These are phyloP conservation scores for Venturia asperata DNA, from an alignment of 2,329 filamentous ascomycete genomes.

Conservation along the genomic window DNA sequence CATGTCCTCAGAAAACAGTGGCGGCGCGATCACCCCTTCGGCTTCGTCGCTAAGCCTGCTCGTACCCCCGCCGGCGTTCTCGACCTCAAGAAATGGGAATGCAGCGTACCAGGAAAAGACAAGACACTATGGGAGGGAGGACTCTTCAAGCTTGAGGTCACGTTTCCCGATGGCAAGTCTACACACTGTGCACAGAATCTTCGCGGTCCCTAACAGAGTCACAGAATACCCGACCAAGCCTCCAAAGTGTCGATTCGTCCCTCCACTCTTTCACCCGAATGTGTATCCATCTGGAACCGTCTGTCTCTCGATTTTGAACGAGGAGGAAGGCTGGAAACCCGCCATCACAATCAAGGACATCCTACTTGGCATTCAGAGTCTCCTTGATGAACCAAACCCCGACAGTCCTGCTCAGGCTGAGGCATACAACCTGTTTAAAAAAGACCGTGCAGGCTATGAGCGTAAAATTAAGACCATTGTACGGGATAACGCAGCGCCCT, in stretches of 20 bases:
- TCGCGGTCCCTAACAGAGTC: background rate
- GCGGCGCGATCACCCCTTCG: slow-evolving; percentile 94
- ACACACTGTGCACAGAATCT: background rate
- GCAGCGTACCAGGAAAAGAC: slow-evolving; percentile 89
- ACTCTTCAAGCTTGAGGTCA: slow-evolving; percentile 86
- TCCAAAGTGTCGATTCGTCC: slow-evolving; percentile 96
- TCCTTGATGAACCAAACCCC: slow-evolving; percentile 93
- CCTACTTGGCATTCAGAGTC: slow-evolving; percentile 86
- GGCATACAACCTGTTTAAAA: slow-evolving; percentile 94
- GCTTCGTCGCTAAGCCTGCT: slow-evolving; percentile 86
- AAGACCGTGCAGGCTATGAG: slow-evolving; percentile 80
- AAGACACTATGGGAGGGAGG: slow-evolving; percentile 99
- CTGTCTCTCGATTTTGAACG: slow-evolving; percentile 93
- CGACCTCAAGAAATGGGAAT: slow-evolving; percentile 94
- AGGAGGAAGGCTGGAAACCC: slow-evolving; percentile 97
- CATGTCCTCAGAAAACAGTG: slow-evolving; percentile 73
- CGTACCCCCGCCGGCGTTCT: slow-evolving; percentile 67
- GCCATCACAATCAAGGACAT: slow-evolving; percentile 99
- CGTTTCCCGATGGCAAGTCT: slow-evolving; percentile 79
- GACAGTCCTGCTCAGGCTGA: slow-evolving; percentile 96
- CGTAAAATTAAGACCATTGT: slow-evolving; percentile 80
- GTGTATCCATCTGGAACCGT: slow-evolving; percentile 98
- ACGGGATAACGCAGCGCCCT: slow-evolving; percentile 77
- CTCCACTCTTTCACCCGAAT: slow-evolving; percentile 95
- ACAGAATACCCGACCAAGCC: slow-evolving; percentile 97